Percentiles rank a stretch among this genome's conserved stretches.
Evolutionary conservation across 768 basidiomycete genomes (phyloP).

Genomic region (Mycena maculata): DNA sequence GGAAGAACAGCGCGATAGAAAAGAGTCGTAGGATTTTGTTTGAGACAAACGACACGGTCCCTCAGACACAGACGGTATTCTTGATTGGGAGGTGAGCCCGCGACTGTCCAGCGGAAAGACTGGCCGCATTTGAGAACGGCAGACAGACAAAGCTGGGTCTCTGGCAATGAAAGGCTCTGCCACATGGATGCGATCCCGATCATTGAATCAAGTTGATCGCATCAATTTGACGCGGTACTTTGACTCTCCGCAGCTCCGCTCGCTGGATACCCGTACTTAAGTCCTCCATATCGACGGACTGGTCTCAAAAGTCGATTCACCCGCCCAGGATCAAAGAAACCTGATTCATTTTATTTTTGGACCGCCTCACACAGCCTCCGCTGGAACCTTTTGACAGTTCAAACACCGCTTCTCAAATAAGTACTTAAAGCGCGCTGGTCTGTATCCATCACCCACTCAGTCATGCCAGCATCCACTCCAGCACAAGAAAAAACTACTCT

Average conservation of each 20-base stretch:
- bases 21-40: conserved; percentile 74
- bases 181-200: conserved; percentile 51
- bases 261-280: no score
- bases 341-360: background rate
- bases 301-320: no score
- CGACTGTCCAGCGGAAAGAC: conserved; percentile 78
- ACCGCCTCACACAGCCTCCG: background rate
- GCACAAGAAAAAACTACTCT: conserved; percentile 28
- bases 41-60: conserved; percentile 87
- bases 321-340: conserved; percentile 14
- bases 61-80: conserved; percentile 86
- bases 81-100: conserved; percentile 43
- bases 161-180: conserved; percentile 66
- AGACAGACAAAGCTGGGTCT: conserved; percentile 80
- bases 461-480: conserved; percentile 21
- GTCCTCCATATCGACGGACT: no score
- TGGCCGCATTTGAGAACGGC: conserved; percentile 87
- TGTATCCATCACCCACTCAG: background rate
- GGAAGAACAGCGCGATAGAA: conserved; percentile 82
- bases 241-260: no score
- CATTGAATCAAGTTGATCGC: no score
- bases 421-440: no score
- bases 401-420: background rate
- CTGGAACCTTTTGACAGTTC: background rate
- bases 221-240: no score